Base-by-base conservation (phyloP, 2,329 filamentous ascomycete genomes). In the Epichloe elymi region DNA sequence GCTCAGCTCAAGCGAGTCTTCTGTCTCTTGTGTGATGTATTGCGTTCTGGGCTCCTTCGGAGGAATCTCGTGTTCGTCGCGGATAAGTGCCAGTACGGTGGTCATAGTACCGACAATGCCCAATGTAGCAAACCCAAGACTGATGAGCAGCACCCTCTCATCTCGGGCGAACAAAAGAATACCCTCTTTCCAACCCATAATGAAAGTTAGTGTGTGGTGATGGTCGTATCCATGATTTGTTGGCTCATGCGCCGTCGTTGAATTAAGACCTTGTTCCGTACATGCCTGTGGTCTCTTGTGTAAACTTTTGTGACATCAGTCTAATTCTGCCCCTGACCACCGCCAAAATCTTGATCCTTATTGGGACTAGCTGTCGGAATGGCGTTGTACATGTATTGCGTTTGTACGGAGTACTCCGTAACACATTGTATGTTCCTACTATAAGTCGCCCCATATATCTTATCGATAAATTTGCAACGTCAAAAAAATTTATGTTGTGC, bases 11-110 rank as follows among this genome's bases (percentile, higher is more conserved):
- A 89, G 71, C 2, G 83, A 78, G 61, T 88, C 84, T 60, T 89
- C 85, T 2, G 83, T 86, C 23, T 85, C 80, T 63, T 88, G 82
- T 14, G 81, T 85, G 56, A 88, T 85, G 63, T 86, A 86, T 57
- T 83, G 79, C 48, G 84, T 79, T 62, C 84, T 83, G 37, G 80
- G 80, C 53, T 81, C 78, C 38, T 71, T 62, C 37, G 79, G 76
- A 53, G 79, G 80, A 60, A 93, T 78, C 64, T 82, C 76, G 56
- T 83, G 83, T 49, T 82, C 73, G 58, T 80, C 73, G 56, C 81
- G 76, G 57, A 83, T 79, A 50, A 75, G 68, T 52, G 71, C 70
- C 43, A 90, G 78, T 50, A 78, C 72, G 38, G 73, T 65, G 55
- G 75, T 73, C 65, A 87, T 78, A 49, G 74, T 70, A 53, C 73